These are phyloP conservation scores for Aphanomyces euteiches DNA, from an alignment of 352 stramenopile genomes.

Conservation along the genomic window DNA sequence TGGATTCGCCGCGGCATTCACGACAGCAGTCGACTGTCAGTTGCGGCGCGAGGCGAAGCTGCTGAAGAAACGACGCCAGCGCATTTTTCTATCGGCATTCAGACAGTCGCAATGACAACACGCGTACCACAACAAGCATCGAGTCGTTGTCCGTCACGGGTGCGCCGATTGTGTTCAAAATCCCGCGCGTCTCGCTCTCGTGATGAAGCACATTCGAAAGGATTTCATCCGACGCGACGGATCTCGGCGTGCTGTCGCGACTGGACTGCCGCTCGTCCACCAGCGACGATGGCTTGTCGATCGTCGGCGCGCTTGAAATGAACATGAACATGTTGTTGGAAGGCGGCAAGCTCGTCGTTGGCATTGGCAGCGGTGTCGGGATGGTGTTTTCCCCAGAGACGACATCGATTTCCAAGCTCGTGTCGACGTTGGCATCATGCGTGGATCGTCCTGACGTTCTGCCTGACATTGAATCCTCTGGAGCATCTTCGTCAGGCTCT, in stretches of 20 bases:
- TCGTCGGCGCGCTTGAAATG: too few relatives aligned
- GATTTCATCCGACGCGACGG: conserved; percentile 10
- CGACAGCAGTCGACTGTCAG: conserved; percentile 60
- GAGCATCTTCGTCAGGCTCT: too few relatives aligned
- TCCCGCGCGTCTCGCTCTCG: conserved; percentile 37
- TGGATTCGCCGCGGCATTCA: conserved; percentile 41
- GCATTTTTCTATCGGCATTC: conserved; percentile 38
- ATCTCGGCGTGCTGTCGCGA: not conserved
- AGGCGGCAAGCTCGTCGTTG: too few relatives aligned
- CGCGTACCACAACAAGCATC: conserved; percentile 23
- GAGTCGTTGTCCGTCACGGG: conserved; percentile 40
- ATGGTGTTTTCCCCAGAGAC: not conserved
- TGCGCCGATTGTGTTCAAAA: conserved; percentile 45
- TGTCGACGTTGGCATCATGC: not conserved
- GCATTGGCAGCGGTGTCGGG: too few relatives aligned
- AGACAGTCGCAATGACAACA: not conserved
- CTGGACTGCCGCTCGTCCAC: not conserved
- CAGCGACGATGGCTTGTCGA: not conserved
- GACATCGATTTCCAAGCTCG: not conserved
- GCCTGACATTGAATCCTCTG: too few relatives aligned
- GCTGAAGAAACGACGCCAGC: conserved; percentile 68
- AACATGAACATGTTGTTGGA: too few relatives aligned
- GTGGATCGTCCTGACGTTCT: not conserved
- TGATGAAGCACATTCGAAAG: not conserved
- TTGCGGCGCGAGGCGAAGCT: conserved; percentile 69